phyloP scores from a whole-genome alignment of 495 filamentous ascomycete species.

The Penicillium arizonense region DNA sequence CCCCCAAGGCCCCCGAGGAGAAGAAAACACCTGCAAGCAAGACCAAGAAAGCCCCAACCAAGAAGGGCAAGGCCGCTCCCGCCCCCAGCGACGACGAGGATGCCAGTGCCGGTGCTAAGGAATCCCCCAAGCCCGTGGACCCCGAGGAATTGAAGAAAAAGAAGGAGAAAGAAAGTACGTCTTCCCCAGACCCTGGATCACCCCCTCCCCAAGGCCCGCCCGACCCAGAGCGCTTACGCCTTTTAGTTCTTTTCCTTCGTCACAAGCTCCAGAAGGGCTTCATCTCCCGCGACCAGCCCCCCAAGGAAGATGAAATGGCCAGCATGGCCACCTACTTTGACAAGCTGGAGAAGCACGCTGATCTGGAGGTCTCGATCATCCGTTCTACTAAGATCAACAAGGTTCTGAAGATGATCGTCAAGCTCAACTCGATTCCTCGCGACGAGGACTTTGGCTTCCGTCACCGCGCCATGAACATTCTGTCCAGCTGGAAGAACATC shows the following conservation, averaged over 20 bases:
- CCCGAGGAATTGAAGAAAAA: slow-evolving; percentile 62
- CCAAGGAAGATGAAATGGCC: slow-evolving; percentile 87
- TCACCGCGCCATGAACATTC: slow-evolving; percentile 65
- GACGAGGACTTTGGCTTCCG: slow-evolving; percentile 87
- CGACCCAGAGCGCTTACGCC: slow-evolving; percentile 1
- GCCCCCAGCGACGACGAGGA: slow-evolving; percentile 46
- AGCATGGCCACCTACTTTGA: slow-evolving; percentile 74
- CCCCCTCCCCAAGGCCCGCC: neutral
- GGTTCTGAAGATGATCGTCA: slow-evolving; percentile 86
- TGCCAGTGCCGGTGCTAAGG: slow-evolving; percentile 39
- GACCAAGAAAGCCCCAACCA: slow-evolving; percentile 51
- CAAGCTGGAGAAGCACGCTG: slow-evolving; percentile 74
- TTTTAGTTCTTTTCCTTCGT: slow-evolving; percentile 71
- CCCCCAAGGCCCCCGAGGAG: slow-evolving; percentile 49
- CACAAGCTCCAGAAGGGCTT: slow-evolving; percentile 92
- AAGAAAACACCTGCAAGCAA: slow-evolving; percentile 59
- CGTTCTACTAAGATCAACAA: slow-evolving; percentile 89
- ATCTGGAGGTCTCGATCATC: slow-evolving; percentile 85
- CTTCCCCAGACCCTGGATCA: neutral
- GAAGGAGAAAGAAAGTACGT: slow-evolving; percentile 66
- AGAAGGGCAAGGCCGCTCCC: slow-evolving; percentile 41
- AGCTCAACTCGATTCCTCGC: slow-evolving; percentile 73
- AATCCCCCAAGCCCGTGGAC: slow-evolving; percentile 53
- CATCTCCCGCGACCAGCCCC: slow-evolving; percentile 73
- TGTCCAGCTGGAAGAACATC: slow-evolving; percentile 80